Evolutionary conservation across 2,329 filamentous ascomycete genomes (phyloP), one percentile per base, ranked within the genome.

Genomic region (Penicillium sp.): DNA sequence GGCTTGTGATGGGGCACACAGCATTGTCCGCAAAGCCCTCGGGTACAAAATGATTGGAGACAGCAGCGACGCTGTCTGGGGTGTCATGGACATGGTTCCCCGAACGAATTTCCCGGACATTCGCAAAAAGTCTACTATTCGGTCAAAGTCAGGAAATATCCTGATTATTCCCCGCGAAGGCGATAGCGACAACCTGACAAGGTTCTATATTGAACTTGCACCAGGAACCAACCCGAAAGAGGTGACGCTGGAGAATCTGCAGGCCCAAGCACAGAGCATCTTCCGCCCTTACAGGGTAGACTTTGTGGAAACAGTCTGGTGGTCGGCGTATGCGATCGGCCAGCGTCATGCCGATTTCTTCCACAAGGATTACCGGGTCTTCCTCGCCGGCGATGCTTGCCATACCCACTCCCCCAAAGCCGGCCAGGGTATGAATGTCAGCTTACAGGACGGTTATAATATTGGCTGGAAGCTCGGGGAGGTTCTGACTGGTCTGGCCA

Each of bases 281-380:
- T 77, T 84, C 44, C 53, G 64, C 0, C 80, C 80, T 0, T 83
- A 81, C 49, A 53, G 59, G 0, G 70, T 83, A 53, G 75, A 80
- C 0, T 73, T 81, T 45, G 71, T 72, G 1, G 74, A 77, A 47
- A 81, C 79, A 2, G 61, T 67, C 3, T 88, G 84, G 83, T 88
- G 87, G 70, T 84, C 83, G 40, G 80, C 82, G 38, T 88, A 87
- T 63, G 77, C 82, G 57, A 82, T 87, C 50, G 81, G 83, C 10
- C 83, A 87, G 69, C 79, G 85, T 17, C 77, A 88, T 21, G 85
- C 85, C 2, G 80, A 80, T 56, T 76, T 79, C 41, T 89, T 88
- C 69, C 78, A 80, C 56, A 80, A 84, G 59, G 73, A 78, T 41
- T 71, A 81, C 52, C 76, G 80, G 15, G 77, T 84, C n/a, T 87